Evolutionary conservation across 495 filamentous ascomycete species (phyloP).

Genomic region (Penicillium argentinense): DNA sequence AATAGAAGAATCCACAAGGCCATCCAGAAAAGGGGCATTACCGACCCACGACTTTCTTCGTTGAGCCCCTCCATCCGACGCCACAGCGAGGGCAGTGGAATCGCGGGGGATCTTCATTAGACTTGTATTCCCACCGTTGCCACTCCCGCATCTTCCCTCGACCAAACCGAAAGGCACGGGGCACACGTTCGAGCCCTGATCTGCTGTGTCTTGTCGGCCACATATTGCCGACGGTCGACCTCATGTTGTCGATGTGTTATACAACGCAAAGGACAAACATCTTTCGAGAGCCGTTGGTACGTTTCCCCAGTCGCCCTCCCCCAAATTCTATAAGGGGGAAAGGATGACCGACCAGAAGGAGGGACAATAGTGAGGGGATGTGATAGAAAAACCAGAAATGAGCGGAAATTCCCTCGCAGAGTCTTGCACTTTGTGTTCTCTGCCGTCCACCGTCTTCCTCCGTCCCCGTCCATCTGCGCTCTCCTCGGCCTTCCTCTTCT

Average conservation of each 20-base stretch:
- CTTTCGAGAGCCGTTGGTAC: slow-evolving; percentile 36
- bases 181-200: slow-evolving; percentile 23
- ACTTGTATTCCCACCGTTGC: no score
- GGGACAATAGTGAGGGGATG: background rate
- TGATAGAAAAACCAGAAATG: slow-evolving; percentile 5
- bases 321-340: background rate
- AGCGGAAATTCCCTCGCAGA: background rate
- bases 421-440: background rate
- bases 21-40: no score
- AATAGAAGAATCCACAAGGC: background rate
- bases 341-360: background rate
- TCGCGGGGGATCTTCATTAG: no score
- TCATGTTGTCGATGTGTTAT: slow-evolving; percentile 41
- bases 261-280: slow-evolving; percentile 41
- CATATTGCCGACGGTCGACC: slow-evolving; percentile 20
- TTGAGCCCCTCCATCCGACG: no score
- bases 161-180: slow-evolving; percentile 8
- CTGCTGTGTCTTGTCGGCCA: slow-evolving; percentile 28
- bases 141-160: slow-evolving; percentile 1
- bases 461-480: slow-evolving; percentile 6
- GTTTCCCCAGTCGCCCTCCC: no score
- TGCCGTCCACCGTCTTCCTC: slow-evolving; percentile 1
- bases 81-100: no score
- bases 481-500: slow-evolving; percentile 1
- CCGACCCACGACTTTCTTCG: no score